Evolutionary conservation across 1,284 basidiomycete genomes (phyloP).

Genomic region (Volvariella surrecta): DNA sequence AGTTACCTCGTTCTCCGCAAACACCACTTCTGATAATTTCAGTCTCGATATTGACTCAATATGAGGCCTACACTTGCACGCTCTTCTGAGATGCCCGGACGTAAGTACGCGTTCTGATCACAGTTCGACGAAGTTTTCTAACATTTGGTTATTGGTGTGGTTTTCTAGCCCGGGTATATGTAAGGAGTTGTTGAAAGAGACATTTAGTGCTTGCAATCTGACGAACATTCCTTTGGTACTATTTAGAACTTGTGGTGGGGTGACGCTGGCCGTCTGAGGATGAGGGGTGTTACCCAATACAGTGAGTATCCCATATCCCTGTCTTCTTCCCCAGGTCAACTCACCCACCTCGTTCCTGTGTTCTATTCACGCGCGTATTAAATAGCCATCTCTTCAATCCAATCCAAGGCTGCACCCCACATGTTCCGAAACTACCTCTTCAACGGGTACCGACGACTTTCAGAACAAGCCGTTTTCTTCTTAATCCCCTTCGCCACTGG

Average conservation of each 20-base stretch:
- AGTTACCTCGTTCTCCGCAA: slow-evolving; percentile 6
- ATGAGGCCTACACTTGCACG: slow-evolving; percentile 59
- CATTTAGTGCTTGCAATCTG: neutral
- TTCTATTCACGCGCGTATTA: slow-evolving; percentile 2
- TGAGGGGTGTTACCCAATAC: slow-evolving; percentile 78
- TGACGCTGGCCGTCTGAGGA: slow-evolving; percentile 58
- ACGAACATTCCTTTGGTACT: slow-evolving; percentile 3
- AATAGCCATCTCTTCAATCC: slow-evolving; percentile 75
- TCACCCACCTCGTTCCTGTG: slow-evolving; percentile 5
- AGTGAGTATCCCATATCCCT: slow-evolving; percentile 54
- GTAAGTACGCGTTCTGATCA: slow-evolving; percentile 29
- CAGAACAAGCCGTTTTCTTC: slow-evolving; percentile 75
- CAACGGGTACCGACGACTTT: slow-evolving; percentile 79
- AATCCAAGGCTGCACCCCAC: slow-evolving; percentile 66
- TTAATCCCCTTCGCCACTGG: slow-evolving; percentile 71
- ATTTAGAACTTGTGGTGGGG: slow-evolving; percentile 89
- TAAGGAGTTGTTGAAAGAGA: slow-evolving; percentile 25
- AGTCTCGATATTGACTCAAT: slow-evolving; percentile 11
- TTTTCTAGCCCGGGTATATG: slow-evolving; percentile 51
- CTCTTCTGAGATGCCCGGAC: slow-evolving; percentile 73
- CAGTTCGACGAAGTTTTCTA: neutral
- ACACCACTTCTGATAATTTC: slow-evolving; percentile 14
- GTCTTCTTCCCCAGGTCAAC: too few relatives aligned
- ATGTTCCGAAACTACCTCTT: slow-evolving; percentile 74
- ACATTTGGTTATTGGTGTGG: slow-evolving; percentile 9